Evolutionary conservation across 2,329 filamentous ascomycete genomes (phyloP).

Genomic region (Zymoseptoria passerinii): DNA sequence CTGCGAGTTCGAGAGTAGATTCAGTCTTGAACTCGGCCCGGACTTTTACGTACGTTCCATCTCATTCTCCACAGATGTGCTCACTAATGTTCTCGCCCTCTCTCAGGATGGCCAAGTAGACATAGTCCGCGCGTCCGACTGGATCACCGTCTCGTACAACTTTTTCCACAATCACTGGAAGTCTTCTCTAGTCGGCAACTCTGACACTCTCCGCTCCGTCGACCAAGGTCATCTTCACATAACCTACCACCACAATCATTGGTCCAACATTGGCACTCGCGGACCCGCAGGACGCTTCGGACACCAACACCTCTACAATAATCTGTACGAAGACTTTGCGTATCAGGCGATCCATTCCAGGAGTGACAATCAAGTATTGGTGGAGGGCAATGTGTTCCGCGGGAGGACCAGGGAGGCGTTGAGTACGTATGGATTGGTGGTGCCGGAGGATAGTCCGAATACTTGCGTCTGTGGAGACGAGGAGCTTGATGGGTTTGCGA

Average conservation of each 20-base stretch:
- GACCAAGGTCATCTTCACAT: conserved; percentile 41
- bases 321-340: conserved; percentile 41
- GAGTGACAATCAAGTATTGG: conserved; percentile 42
- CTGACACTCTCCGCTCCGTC: conserved; percentile 32
- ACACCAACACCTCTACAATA: conserved; percentile 44
- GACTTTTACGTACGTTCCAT: conserved; percentile 17
- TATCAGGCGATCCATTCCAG: conserved; percentile 45
- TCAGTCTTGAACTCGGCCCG: conserved; percentile 21
- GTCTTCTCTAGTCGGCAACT: conserved; percentile 38
- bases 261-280: conserved; percentile 39
- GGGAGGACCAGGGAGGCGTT: conserved; percentile 43
- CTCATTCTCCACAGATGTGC: not conserved
- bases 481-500: conserved; percentile 48
- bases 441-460: conserved; percentile 49
- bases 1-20: conserved; percentile 40
- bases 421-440: conserved; percentile 47
- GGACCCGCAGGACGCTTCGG: conserved; percentile 44
- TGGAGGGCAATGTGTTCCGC: conserved; percentile 43
- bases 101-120: conserved; percentile 39
- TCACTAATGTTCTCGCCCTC: not conserved
- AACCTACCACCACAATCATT: conserved; percentile 46
- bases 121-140: conserved; percentile 39
- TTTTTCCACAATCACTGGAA: conserved; percentile 45
- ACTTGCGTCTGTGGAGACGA: conserved; percentile 46
- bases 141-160: conserved; percentile 42